phyloP scores from a whole-genome alignment of 1,284 basidiomycete genomes.

The Anthracocystis panici-leucophaei region DNA sequence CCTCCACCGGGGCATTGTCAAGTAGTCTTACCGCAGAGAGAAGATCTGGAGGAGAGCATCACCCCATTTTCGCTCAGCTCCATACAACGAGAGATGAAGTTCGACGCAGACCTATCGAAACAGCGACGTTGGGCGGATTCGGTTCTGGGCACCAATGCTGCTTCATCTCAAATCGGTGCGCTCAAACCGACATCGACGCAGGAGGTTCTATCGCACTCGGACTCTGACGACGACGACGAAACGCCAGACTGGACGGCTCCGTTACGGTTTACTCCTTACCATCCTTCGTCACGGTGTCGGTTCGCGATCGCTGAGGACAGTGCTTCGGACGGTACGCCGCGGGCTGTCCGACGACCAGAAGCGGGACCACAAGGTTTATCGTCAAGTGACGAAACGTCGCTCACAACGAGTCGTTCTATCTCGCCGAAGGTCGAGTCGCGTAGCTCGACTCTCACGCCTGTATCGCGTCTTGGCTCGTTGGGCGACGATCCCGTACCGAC shows the following conservation, averaged over 20 bases:
- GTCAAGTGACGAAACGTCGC: background rate
- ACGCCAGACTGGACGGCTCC: constrained; percentile 9
- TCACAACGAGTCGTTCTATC: background rate
- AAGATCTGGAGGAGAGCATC: constrained; percentile 15
- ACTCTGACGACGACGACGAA: constrained; percentile 5
- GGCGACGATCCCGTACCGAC: background rate
- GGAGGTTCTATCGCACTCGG: background rate
- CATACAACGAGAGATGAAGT: constrained; percentile 28
- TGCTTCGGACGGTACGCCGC: background rate
- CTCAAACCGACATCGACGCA: background rate
- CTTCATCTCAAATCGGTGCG: background rate
- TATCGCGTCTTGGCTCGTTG: background rate
- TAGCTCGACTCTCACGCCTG: background rate
- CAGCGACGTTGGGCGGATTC: constrained; percentile 26
- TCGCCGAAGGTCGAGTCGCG: background rate
- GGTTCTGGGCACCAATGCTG: background rate
- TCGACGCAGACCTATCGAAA: constrained; percentile 13
- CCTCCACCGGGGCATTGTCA: background rate
- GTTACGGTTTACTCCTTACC: constrained; percentile 15
- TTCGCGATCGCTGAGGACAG: background rate
- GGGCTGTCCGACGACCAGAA: constrained; percentile 3
- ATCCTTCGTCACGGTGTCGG: constrained; percentile 15
- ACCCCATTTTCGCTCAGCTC: constrained; percentile 13
- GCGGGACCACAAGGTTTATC: background rate
- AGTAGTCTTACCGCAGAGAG: background rate